These are phyloP conservation scores for Yamadazyma buinensis DNA, from an alignment of 1,139 yeast species.

Conservation along the genomic window DNA sequence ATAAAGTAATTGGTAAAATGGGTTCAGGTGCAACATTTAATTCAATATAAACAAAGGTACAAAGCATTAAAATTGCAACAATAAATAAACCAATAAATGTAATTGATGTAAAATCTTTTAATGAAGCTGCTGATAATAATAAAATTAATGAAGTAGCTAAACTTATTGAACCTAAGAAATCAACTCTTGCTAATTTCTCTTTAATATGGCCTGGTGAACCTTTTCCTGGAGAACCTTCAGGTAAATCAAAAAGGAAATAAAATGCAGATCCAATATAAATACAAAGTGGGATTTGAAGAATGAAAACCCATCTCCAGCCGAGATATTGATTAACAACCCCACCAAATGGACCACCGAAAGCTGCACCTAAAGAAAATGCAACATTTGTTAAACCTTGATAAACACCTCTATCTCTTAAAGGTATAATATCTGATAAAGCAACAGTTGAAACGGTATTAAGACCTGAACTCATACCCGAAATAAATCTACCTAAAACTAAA, in stretches of 20 bases:
- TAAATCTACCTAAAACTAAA: slow-evolving; percentile 56
- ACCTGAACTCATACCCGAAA: slow-evolving; percentile 56
- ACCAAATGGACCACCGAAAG: slow-evolving; percentile 57
- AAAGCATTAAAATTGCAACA: slow-evolving; percentile 20
- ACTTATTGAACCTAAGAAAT: slow-evolving; percentile 65
- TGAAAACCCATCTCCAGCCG: slow-evolving; percentile 74
- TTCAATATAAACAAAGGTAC: slow-evolving; percentile 50
- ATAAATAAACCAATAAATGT: slow-evolving; percentile 28
- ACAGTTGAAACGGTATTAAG: slow-evolving; percentile 49
- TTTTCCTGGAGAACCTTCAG: slow-evolving; percentile 47
- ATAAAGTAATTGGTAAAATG: slow-evolving; percentile 56
- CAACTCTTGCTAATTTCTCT: slow-evolving; percentile 55
- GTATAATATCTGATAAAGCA: slow-evolving; percentile 50
- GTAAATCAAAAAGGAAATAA: slow-evolving; percentile 36
- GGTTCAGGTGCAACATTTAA: slow-evolving; percentile 58
- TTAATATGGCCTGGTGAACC: slow-evolving; percentile 37
- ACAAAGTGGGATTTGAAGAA: slow-evolving; percentile 61
- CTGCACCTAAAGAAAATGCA: slow-evolving; percentile 49
- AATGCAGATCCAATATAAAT: slow-evolving; percentile 42
- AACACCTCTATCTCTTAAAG: slow-evolving; percentile 49
- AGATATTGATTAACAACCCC: slow-evolving; percentile 66
- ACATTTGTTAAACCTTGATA: slow-evolving; percentile 52
- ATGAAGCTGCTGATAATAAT: slow-evolving; percentile 61
- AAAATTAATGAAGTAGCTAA: slow-evolving; percentile 53
- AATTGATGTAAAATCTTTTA: slow-evolving; percentile 51